These are phyloP conservation scores for Agastache rugosa DNA, from an alignment of 257 asterid species.

Conservation along the genomic window DNA sequence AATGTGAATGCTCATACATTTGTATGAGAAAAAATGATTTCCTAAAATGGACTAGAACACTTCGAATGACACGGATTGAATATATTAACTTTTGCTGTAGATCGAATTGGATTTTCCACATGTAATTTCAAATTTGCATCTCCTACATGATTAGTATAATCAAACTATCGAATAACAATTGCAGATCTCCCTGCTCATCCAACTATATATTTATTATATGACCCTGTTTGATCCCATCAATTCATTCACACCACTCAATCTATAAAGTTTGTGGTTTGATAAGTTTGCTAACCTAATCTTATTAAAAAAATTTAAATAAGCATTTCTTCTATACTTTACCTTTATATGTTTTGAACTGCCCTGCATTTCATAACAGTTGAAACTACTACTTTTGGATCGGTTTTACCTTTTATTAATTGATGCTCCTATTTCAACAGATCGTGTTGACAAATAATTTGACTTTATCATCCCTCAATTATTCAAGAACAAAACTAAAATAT, in stretches of 20 bases:
- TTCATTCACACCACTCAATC: background rate
- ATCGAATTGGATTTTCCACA: too few species aligned
- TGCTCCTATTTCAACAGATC: too few species aligned
- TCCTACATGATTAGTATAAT: too few species aligned
- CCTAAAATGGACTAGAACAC: too few species aligned
- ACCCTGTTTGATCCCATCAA: background rate
- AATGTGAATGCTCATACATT: too few species aligned
- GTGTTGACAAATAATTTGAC: background rate
- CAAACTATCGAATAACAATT: too few species aligned
- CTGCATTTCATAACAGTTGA: background rate
- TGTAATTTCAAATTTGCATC: too few species aligned
- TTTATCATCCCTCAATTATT: background rate
- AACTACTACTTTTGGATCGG: constrained; percentile 14
- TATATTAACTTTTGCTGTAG: too few species aligned
- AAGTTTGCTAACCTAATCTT: constrained; percentile 2
- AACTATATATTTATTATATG: too few species aligned
- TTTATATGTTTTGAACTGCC: background rate
- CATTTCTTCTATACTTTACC: background rate
- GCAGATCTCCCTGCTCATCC: too few species aligned
- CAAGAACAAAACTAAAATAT: background rate
- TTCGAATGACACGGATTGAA: too few species aligned
- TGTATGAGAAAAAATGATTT: too few species aligned
- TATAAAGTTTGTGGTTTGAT: background rate
- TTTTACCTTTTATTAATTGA: background rate
- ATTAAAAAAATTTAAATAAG: background rate